Conservation (phyloP, 23 red algal species). For the Pyropia haitanensis region DNA sequence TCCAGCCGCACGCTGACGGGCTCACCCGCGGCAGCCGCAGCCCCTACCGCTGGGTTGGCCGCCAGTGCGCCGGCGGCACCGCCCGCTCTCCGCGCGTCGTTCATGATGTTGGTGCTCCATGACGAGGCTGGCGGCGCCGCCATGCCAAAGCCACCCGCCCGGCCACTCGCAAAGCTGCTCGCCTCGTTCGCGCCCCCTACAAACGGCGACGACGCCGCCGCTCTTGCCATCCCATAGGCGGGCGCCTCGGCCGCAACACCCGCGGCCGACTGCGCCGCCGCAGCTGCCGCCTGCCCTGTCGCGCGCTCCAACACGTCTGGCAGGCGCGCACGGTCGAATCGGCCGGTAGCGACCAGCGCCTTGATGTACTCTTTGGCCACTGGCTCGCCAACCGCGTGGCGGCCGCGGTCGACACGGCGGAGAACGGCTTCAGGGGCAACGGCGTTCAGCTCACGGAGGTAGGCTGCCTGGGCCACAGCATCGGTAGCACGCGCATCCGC, state of each 20-base stretch:
- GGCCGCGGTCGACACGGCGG: slow-evolving; percentile 23
- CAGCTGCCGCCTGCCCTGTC: neutral
- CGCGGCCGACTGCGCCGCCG: neutral
- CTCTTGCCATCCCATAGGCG: neutral
- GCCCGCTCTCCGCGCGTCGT: neutral
- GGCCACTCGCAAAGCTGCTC: neutral
- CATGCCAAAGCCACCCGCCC: too few relatives aligned
- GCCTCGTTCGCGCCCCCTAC: neutral
- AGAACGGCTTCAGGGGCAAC: slow-evolving; percentile 29
- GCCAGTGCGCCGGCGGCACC: slow-evolving; percentile 4
- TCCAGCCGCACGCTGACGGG: slow-evolving; percentile 82
- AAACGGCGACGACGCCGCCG: neutral
- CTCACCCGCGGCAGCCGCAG: slow-evolving; percentile 8
- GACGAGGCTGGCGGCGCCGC: neutral
- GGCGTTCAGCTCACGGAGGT: slow-evolving; percentile 29
- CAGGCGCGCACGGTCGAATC: slow-evolving; percentile 47
- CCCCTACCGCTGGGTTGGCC: neutral
- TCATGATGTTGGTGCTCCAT: neutral
- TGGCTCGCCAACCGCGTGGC: slow-evolving; percentile 29
- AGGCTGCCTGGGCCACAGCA: slow-evolving; percentile 48
- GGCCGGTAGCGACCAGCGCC: slow-evolving; percentile 66
- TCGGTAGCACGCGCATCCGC: slow-evolving; percentile 41
- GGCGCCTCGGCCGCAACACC: neutral
- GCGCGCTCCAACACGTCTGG: slow-evolving; percentile 33
- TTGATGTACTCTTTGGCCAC: slow-evolving; percentile 88